phyloP scores from a whole-genome alignment of 1,284 basidiomycete genomes.

The Acaromyces ingoldii region DNA sequence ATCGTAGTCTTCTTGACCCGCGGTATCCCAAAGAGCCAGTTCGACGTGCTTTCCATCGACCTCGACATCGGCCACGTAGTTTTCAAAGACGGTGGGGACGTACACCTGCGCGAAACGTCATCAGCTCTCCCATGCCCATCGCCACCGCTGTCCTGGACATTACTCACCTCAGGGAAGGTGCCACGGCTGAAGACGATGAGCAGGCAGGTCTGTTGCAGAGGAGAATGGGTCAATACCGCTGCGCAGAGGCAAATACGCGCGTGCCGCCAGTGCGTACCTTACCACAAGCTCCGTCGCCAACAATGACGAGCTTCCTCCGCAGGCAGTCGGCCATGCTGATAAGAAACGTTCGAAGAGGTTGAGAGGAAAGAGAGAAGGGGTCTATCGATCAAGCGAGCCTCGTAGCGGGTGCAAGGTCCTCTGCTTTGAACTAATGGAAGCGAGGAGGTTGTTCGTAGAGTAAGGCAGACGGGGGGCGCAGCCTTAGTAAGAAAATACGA shows the following conservation, averaged over 20 bases:
- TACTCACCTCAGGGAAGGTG: conserved; percentile 79
- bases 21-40: conserved; percentile 90
- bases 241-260: background rate
- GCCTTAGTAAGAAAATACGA: too few species aligned
- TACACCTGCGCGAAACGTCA: conserved; percentile 63
- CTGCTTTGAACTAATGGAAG: too few species aligned
- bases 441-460: too few species aligned
- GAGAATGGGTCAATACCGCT: conserved; percentile 5
- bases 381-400: too few species aligned
- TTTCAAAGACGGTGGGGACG: conserved; percentile 86
- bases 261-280: conserved; percentile 54
- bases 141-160: background rate
- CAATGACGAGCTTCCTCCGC: conserved; percentile 47
- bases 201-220: conserved; percentile 62
- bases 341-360: too few species aligned
- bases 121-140: background rate
- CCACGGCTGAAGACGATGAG: conserved; percentile 74
- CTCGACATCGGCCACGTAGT: conserved; percentile 82
- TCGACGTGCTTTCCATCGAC: conserved; percentile 88
- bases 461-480: too few species aligned
- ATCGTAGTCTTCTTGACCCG: conserved; percentile 74
- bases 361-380: too few species aligned
- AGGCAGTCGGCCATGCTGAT: conserved; percentile 2
- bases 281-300: conserved; percentile 61
- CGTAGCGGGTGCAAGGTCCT: too few species aligned